phyloP scores from a whole-genome alignment of 495 filamentous ascomycete species.

The Penicillium canescens region DNA sequence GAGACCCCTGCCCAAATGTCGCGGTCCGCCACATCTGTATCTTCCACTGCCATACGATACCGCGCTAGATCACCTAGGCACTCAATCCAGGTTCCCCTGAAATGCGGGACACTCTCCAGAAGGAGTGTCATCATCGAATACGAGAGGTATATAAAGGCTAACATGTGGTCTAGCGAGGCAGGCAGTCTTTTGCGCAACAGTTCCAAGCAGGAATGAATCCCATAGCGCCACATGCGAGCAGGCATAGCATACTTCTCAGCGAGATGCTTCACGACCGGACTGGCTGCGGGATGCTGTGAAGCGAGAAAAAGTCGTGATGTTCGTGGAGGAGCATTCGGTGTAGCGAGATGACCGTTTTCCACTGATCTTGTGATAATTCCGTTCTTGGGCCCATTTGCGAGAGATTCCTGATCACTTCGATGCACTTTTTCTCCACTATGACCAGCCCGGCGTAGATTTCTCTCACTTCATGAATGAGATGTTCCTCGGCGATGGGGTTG shows the following conservation, averaged over 20 bases:
- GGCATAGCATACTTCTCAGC: slow-evolving; percentile 78
- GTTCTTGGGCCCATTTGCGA: slow-evolving; percentile 30
- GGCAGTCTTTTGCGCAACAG: slow-evolving; percentile 70
- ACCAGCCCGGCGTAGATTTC: slow-evolving; percentile 75
- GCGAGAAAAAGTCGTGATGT: slow-evolving; percentile 81
- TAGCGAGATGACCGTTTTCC: slow-evolving; percentile 70
- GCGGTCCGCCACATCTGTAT: slow-evolving; percentile 66
- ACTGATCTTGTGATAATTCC: slow-evolving; percentile 60
- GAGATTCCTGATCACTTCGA: slow-evolving; percentile 67
- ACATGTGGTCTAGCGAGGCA: slow-evolving; percentile 72
- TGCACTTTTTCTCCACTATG: slow-evolving; percentile 79
- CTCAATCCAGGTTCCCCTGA: slow-evolving; percentile 88
- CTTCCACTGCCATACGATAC: slow-evolving; percentile 79
- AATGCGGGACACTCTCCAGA: slow-evolving; percentile 71
- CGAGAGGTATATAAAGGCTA: slow-evolving; percentile 77
- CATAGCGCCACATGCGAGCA: slow-evolving; percentile 81
- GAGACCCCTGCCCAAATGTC: slow-evolving; percentile 80
- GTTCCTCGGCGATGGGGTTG: slow-evolving; percentile 70
- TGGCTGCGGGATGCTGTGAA: slow-evolving; percentile 71
- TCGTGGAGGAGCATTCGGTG: slow-evolving; percentile 75
- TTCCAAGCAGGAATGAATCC: slow-evolving; percentile 77
- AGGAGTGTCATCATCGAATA: slow-evolving; percentile 81
- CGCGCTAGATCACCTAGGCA: slow-evolving; percentile 78
- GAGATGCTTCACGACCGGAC: slow-evolving; percentile 53
- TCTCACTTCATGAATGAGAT: slow-evolving; percentile 67